Percentiles rank a stretch among this genome's conserved stretches.
Evolutionary conservation across 2,329 filamentous ascomycete species (phyloP).

Genomic region (Scytalidium lignicola): DNA sequence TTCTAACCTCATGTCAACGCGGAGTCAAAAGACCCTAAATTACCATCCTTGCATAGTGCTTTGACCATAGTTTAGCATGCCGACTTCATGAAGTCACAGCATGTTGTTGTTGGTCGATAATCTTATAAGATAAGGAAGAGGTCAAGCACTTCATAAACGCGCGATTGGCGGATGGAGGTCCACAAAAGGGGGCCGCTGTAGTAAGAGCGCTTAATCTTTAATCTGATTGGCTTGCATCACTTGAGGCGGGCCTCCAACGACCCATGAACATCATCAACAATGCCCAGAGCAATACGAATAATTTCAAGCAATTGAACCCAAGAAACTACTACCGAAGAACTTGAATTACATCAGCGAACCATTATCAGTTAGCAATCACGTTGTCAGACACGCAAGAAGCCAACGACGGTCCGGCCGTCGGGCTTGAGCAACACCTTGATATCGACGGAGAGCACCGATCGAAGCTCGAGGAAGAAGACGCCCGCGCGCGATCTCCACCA

Average conservation of each 20-base stretch:
- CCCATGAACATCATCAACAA: neutral
- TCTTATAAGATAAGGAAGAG: neutral
- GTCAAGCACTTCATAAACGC: neutral
- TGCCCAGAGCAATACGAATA: neutral
- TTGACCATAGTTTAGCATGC: no score
- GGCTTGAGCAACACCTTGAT: slow-evolving; percentile 21
- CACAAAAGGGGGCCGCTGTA: neutral
- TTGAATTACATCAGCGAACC: neutral
- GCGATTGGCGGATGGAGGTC: neutral
- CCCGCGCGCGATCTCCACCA: slow-evolving; percentile 45
- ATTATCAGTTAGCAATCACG: slow-evolving; percentile 32
- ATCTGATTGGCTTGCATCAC: neutral
- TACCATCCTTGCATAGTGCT: no score
- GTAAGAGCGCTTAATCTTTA: neutral
- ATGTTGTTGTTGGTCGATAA: neutral
- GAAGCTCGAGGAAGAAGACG: slow-evolving; percentile 30
- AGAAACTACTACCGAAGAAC: neutral
- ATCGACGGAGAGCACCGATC: slow-evolving; percentile 20
- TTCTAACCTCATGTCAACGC: no score
- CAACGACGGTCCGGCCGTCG: slow-evolving; percentile 40
- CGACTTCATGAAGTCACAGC: no score
- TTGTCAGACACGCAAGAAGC: slow-evolving; percentile 42
- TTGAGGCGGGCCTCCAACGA: neutral
- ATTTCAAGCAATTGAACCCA: neutral
- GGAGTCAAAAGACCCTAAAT: no score